phyloP scores from a whole-genome alignment of 2,329 filamentous ascomycete genomes.

The Sarocladium oryzae region DNA sequence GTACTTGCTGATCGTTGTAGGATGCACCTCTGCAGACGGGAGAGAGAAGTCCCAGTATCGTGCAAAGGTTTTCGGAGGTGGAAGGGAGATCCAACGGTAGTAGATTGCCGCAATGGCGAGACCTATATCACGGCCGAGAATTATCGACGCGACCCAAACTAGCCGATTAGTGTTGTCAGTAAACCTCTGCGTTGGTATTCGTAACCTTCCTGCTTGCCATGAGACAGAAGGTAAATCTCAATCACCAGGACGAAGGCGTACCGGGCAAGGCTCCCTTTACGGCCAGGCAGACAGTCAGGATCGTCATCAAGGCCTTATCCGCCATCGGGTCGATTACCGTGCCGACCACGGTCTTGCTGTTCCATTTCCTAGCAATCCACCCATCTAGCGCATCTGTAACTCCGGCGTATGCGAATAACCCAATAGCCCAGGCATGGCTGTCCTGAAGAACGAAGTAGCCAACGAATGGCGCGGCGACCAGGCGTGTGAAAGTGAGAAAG shows the following conservation, averaged over 20 bases:
- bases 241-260: constrained; percentile 33
- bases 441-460: constrained; percentile 86
- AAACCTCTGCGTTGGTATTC: too few relatives aligned
- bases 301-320: constrained; percentile 93
- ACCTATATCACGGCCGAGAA: constrained; percentile 80
- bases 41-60: constrained; percentile 98
- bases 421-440: constrained; percentile 69
- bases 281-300: constrained; percentile 78
- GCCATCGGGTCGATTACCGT: constrained; percentile 96
- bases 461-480: constrained; percentile 74
- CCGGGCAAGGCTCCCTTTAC: constrained; percentile 75
- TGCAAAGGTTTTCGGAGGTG: constrained; percentile 83
- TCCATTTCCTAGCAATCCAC: constrained; percentile 84
- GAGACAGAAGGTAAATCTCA: background rate
- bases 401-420: constrained; percentile 86
- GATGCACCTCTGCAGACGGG: constrained; percentile 76
- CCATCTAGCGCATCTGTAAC: constrained; percentile 90
- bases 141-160: constrained; percentile 86
- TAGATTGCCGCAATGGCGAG: constrained; percentile 84
- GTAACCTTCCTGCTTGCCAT: too few relatives aligned
- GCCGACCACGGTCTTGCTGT: constrained; percentile 86
- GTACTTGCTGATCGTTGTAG: constrained; percentile 79
- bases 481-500: constrained; percentile 78
- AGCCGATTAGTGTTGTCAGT: background rate
- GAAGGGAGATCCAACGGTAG: constrained; percentile 91